These are phyloP conservation scores for Diaporthe aspalathi DNA, from an alignment of 2,329 filamentous ascomycete species.

Conservation along the genomic window DNA sequence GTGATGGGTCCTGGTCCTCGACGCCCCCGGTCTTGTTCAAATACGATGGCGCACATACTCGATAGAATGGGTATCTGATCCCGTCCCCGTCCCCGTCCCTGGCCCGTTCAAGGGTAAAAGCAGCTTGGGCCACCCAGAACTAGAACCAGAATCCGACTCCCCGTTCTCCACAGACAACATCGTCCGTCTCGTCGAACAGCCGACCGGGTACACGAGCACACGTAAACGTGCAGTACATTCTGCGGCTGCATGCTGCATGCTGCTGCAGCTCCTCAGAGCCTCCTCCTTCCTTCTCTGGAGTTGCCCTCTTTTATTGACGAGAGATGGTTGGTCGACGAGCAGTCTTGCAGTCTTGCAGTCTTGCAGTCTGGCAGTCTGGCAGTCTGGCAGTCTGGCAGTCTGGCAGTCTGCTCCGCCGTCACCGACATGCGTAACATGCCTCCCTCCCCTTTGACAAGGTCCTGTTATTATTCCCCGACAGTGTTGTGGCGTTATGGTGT, in stretches of 20 bases:
- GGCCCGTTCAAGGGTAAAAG: not conserved
- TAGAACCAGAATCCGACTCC: conserved; percentile 28
- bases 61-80: conserved; percentile 12
- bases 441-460: too few relatives aligned
- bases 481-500: too few relatives aligned
- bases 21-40: not conserved
- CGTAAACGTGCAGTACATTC: too few relatives aligned
- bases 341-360: too few relatives aligned
- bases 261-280: conserved; percentile 27
- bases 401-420: not conserved
- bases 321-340: not conserved
- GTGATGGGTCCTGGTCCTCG: conserved; percentile 23
- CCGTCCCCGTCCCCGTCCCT: conserved; percentile 31
- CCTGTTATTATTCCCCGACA: too few relatives aligned
- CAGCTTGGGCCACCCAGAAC: conserved; percentile 25
- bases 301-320: not conserved
- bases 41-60: conserved; percentile 2
- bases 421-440: too few relatives aligned
- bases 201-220: not conserved
- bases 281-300: conserved; percentile 26
- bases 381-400: not conserved
- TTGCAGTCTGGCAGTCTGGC: not conserved
- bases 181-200: conserved; percentile 1
- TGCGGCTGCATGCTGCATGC: conserved; percentile 4
- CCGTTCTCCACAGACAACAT: conserved; percentile 21